A percentile compares a stretch with the other conserved stretches of the same genome.
Conservation (phyloP, 495 filamentous ascomycete genomes). For the Neurospora sp. region DNA sequence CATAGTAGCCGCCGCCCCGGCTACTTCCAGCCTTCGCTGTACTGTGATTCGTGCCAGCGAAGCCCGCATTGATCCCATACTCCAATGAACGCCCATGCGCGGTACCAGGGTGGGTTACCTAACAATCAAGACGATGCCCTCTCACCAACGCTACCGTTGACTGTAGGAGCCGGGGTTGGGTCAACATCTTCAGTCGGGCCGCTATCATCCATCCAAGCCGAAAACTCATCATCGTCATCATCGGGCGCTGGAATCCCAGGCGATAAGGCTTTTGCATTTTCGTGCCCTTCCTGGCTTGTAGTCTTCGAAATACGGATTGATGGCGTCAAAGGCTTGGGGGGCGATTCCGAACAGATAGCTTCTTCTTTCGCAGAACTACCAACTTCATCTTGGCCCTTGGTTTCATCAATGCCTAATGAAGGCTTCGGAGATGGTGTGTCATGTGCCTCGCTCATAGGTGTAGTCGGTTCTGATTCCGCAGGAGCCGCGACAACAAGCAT, state of each 20-base stretch:
- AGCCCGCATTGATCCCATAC: neutral
- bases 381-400: neutral
- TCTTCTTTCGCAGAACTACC: neutral
- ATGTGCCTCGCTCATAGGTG: constrained; percentile 26
- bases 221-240: constrained; percentile 13
- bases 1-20: neutral
- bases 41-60: neutral
- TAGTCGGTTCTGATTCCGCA: constrained; percentile 45
- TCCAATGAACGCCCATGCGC: neutral
- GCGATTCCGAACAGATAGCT: neutral
- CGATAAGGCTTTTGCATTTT: neutral
- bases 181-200: constrained; percentile 6
- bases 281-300: neutral
- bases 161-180: neutral
- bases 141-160: neutral
- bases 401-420: constrained; percentile 33
- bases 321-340: neutral
- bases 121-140: neutral
- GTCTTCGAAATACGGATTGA: neutral
- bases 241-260: neutral
- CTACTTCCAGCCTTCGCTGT: neutral
- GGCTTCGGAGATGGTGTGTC: constrained; percentile 27
- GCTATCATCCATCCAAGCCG: constrained; percentile 25
- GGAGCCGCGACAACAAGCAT: constrained; percentile 52
- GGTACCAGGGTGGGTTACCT: neutral